Evolutionary conservation across 2,329 filamentous ascomycete species (phyloP).

Genomic region (Fusarium devonianum): DNA sequence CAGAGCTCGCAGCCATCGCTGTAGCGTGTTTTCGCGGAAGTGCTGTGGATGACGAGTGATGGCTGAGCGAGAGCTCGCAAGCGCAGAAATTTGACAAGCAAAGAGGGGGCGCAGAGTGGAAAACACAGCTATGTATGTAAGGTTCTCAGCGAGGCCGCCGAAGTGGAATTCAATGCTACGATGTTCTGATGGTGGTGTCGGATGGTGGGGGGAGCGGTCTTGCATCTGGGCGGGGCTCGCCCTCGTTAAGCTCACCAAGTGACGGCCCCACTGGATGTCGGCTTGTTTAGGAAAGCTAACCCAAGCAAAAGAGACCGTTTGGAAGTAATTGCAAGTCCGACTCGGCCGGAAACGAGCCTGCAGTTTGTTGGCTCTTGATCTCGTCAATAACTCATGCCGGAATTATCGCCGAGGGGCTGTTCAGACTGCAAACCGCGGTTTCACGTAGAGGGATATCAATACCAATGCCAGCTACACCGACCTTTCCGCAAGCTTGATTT

Average conservation of each 20-base stretch:
- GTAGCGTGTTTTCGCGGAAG: neutral
- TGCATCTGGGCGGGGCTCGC: neutral
- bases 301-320: too few relatives aligned
- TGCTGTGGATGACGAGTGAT: too few relatives aligned
- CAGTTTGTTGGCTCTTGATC: too few relatives aligned
- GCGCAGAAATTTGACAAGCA: neutral
- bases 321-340: too few relatives aligned
- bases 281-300: too few relatives aligned
- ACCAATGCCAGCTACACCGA: too few relatives aligned
- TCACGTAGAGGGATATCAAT: too few relatives aligned
- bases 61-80: neutral
- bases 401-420: too few relatives aligned
- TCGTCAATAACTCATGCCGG: too few relatives aligned
- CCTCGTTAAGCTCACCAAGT: constrained; percentile 2
- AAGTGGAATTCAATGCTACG: constrained; percentile 15
- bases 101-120: neutral
- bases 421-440: too few relatives aligned
- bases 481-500: too few relatives aligned
- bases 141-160: constrained; percentile 2
- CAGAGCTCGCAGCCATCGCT: constrained; percentile 41
- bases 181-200: constrained; percentile 16
- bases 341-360: too few relatives aligned
- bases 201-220: constrained; percentile 25
- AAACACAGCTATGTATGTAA: constrained; percentile 5
- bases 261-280: constrained; percentile 30